phyloP scores from a whole-genome alignment of 2,329 filamentous ascomycete genomes.

The Hymenoscyphus linearis region DNA sequence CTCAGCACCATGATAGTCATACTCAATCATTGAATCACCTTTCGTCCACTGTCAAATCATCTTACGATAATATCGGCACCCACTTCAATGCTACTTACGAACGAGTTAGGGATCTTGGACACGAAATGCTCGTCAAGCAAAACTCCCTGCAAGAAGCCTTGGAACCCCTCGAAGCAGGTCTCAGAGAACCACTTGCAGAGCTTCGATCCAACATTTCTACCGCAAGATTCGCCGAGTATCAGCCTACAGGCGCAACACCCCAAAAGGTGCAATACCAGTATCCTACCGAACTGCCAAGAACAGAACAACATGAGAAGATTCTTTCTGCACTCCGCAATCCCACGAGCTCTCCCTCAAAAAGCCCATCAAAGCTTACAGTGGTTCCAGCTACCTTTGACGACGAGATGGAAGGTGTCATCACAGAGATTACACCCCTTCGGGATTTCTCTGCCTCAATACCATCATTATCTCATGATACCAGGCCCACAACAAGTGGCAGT shows the following conservation, averaged over 20 bases:
- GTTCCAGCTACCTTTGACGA: constrained; percentile 32
- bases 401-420: constrained; percentile 8
- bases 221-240: constrained; percentile 70
- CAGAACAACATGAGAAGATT: constrained; percentile 55
- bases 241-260: constrained; percentile 80
- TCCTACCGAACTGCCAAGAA: constrained; percentile 72
- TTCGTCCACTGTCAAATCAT: constrained; percentile 63
- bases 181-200: constrained; percentile 65
- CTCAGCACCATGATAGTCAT: constrained; percentile 68
- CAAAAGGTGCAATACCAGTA: constrained; percentile 78
- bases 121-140: constrained; percentile 59
- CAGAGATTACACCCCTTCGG: constrained; percentile 14
- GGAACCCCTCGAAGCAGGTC: constrained; percentile 51
- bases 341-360: constrained; percentile 18
- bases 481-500: constrained; percentile 35
- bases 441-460: constrained; percentile 9
- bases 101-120: constrained; percentile 62
- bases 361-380: constrained; percentile 32
- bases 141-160: constrained; percentile 54
- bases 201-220: constrained; percentile 64
- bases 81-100: constrained; percentile 66
- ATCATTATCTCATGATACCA: constrained; percentile 17
- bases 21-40: constrained; percentile 60
- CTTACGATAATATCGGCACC: constrained; percentile 64
- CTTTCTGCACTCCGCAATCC: constrained; percentile 43